Evolutionary conservation across 1,284 basidiomycete genomes (phyloP).

Genomic region (Austroboletus olivaceoglutinosus): DNA sequence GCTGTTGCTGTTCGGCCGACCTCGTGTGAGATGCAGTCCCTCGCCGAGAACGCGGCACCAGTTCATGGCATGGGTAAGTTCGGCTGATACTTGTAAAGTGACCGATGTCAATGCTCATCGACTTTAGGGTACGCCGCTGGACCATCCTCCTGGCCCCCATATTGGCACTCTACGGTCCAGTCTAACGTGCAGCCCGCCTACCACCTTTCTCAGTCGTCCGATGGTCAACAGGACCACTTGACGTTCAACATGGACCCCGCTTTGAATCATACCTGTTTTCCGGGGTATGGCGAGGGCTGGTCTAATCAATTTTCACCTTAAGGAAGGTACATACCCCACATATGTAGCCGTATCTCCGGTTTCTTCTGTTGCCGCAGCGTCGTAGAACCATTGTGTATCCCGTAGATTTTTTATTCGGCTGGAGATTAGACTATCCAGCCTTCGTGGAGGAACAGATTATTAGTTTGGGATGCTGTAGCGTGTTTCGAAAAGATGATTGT

Average conservation of each 20-base stretch:
- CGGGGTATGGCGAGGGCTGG: neutral
- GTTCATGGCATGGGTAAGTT: conserved; percentile 9
- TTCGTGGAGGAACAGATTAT: no score
- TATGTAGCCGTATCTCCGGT: no score
- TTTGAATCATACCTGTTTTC: neutral
- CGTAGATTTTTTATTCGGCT: no score
- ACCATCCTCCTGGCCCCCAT: neutral
- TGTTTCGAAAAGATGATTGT: neutral
- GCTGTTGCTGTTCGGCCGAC: neutral
- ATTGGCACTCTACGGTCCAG: neutral
- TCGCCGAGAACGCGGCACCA: neutral
- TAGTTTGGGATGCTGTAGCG: neutral
- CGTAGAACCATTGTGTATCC: no score
- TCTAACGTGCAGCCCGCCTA: neutral
- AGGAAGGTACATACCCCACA: no score
- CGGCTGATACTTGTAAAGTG: neutral
- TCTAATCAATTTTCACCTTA: neutral
- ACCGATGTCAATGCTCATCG: neutral
- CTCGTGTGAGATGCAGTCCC: neutral
- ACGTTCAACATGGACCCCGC: neutral
- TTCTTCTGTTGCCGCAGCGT: no score
- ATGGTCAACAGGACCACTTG: conserved; percentile 1
- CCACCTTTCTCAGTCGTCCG: neutral
- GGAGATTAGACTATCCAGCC: no score
- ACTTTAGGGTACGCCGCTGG: conserved; percentile 2